These are phyloP conservation scores for Sporothrix brasiliensis DNA, from an alignment of 2,329 filamentous ascomycete species.

Conservation along the genomic window DNA sequence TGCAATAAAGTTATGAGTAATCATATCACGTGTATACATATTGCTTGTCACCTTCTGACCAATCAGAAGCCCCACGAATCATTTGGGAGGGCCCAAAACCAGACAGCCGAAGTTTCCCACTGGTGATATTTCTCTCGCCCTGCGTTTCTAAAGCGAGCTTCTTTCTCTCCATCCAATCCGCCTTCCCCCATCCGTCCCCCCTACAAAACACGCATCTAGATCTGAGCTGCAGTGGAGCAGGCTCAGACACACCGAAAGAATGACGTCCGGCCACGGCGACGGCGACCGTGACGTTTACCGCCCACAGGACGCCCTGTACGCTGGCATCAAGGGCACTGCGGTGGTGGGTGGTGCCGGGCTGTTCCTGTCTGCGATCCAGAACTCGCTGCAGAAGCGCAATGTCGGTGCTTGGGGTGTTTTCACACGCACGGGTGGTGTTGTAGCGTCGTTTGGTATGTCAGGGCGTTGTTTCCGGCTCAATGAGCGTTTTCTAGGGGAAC, in stretches of 20 bases:
- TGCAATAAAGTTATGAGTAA: slow-evolving; percentile 28
- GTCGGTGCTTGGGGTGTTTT: slow-evolving; percentile 80
- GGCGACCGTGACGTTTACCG: slow-evolving; percentile 42
- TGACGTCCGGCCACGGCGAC: slow-evolving; percentile 38
- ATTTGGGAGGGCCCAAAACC: slow-evolving; percentile 33
- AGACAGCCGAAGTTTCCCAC: slow-evolving; percentile 35
- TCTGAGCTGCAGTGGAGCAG: slow-evolving; percentile 6
- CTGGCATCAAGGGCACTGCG: slow-evolving; percentile 57
- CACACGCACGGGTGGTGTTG: slow-evolving; percentile 73
- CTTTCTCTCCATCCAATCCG: not conserved
- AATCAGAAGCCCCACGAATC: slow-evolving; percentile 35
- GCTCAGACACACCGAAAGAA: slow-evolving; percentile 36
- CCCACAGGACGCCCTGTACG: slow-evolving; percentile 60
- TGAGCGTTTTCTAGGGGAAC: not conserved
- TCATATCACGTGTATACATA: slow-evolving; percentile 29
- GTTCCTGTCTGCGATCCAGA: slow-evolving; percentile 65
- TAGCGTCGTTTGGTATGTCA: slow-evolving; percentile 63
- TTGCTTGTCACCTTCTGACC: slow-evolving; percentile 2
- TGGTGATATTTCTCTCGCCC: slow-evolving; percentile 30
- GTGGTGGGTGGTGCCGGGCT: slow-evolving; percentile 63
- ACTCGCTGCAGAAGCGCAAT: slow-evolving; percentile 81
- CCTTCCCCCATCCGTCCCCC: slow-evolving; percentile 13
- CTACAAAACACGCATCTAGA: not conserved
- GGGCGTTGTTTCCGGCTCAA: not conserved
- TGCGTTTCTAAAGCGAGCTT: slow-evolving; percentile 22